Base-by-base conservation (phyloP, 2,329 filamentous ascomycete genomes). In the Colletotrichum lini region DNA sequence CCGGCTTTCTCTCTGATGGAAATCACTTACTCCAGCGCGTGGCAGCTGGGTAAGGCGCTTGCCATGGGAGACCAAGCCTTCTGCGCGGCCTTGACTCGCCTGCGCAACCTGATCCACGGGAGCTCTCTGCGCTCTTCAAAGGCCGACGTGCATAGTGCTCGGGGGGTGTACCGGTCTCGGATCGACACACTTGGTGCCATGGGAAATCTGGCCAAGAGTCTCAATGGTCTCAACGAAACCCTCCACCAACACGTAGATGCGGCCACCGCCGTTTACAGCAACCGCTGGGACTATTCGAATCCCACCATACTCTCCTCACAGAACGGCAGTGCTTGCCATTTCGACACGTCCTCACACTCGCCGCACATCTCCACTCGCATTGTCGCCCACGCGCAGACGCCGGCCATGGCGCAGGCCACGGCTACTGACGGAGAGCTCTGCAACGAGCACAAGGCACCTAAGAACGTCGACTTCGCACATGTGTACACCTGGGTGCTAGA, bases 21-120 rank as follows among this genome's bases (percentile, higher is more conserved):
- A 69, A 61, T 85, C 0, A 81, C 81, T 0, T 87, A 86, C 74
- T 80, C 80, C 0, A 65, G 76, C 0, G 85, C 85, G 0, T 87
- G 84, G 85, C 74, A 83, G 38, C 65, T 85, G 0, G 85, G 85
- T 0, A 79, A 79, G 26, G 78, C 77, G 4, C 59, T 85, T 44
- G 85, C 82, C 0, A 71, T 85, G 0, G 79, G 77, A 0, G 81
- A 78, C 63, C 44, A 78, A 9, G 68, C 70, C 0, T 85, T 83
- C 63, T 77, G 73, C 2, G 69, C 77, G 6, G 77, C 80, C 0
- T 50, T 84, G 21, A 4, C 40, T 13, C 54, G 54, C n/a, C 54
- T 58, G 30, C 54, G 54, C 21, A 15, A 12, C 23, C 5, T 21
- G n/a, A 42, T 58, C n/a, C 5, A 35, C 8, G 18, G 21, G 15